Evolutionary conservation across 2,329 filamentous ascomycete species (phyloP).

Genomic region (Calonectria fujianensis): DNA sequence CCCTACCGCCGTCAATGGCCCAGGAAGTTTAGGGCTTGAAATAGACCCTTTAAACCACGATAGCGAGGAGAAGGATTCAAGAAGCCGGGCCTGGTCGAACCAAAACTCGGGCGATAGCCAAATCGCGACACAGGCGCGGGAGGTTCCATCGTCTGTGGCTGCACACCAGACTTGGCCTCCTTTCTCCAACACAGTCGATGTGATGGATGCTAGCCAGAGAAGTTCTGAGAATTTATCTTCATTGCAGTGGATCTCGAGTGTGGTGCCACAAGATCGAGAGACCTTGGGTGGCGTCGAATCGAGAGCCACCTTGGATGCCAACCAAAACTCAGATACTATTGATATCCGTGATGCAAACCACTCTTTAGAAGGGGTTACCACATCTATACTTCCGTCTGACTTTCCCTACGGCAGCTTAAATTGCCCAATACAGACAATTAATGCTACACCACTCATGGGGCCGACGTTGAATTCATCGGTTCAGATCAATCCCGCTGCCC

Average conservation of each 20-base stretch:
- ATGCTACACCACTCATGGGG: not conserved
- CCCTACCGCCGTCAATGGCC: not conserved
- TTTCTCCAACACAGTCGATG: not conserved
- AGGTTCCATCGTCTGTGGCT: not conserved
- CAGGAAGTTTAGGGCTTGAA: not conserved
- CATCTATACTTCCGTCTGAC: not conserved
- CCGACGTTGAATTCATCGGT: not conserved
- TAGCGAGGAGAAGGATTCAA: not conserved
- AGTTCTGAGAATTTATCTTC: not conserved
- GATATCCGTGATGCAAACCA: not conserved
- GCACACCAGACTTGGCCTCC: not conserved
- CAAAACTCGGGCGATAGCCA: not conserved
- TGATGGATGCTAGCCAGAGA: not conserved
- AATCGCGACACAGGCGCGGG: not conserved
- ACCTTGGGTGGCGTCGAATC: not conserved
- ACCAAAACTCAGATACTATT: not conserved
- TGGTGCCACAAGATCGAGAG: not conserved
- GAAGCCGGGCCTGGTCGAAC: not conserved
- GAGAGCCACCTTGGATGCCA: not conserved
- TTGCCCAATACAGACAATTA: not conserved
- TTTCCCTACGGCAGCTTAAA: constrained; percentile 5
- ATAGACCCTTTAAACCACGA: not conserved
- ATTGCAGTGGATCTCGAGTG: constrained; percentile 12
- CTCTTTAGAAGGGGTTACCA: not conserved
- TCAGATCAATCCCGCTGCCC: not conserved